Evolutionary conservation across 768 basidiomycete genomes (phyloP), one percentile per base, ranked within the genome.

Genomic region (Collybia sp.): DNA sequence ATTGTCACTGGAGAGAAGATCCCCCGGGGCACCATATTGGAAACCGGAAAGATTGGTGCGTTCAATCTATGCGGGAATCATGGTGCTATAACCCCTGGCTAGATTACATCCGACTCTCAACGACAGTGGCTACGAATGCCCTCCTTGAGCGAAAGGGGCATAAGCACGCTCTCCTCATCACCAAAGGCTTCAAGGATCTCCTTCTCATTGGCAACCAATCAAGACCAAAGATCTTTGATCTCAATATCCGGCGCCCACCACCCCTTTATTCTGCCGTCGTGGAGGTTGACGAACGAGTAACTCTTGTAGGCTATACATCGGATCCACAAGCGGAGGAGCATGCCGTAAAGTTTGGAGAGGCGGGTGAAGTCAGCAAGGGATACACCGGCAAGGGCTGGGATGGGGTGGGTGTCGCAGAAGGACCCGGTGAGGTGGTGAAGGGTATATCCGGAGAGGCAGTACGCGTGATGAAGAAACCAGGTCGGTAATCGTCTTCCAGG

Each of bases 81-180:
- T 1, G 35, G 32, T 18, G 16, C 33, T 18, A 41, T 18, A 30
- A 37, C 43, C 25, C 51, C 31, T 40, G 5, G 39, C 10, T 48
- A 92, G 93, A 95, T 58, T 93, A 92, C 59, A 91, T 95, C 51
- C 81, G 93, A 13, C 70, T 95, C 6, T 93, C 90, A 0, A 96
- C 94, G 0, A 98, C 95, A 0, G 92, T 97, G 3, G 94, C 93
- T 0, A 98, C 95, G 13, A 98, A 97, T 57, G 94, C 95, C 0
- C 76, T 98, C 0, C 77, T 98, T 5, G 95, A 98, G 58, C 83
- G 95, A 40, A 94, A 95, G 63, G 95, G 95, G 1, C 87, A 92
- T 56, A 84, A 83, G 51, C 92, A 95, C 49, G 94, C 92, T 0
- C 71, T 98, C 31, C 69, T 96, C 12, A 95, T 94, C 57, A 97